Percentiles rank a stretch among this genome's conserved stretches.
Evolutionary conservation across 2,329 filamentous ascomycete genomes (phyloP).

Genomic region (Cladosporium sp.): DNA sequence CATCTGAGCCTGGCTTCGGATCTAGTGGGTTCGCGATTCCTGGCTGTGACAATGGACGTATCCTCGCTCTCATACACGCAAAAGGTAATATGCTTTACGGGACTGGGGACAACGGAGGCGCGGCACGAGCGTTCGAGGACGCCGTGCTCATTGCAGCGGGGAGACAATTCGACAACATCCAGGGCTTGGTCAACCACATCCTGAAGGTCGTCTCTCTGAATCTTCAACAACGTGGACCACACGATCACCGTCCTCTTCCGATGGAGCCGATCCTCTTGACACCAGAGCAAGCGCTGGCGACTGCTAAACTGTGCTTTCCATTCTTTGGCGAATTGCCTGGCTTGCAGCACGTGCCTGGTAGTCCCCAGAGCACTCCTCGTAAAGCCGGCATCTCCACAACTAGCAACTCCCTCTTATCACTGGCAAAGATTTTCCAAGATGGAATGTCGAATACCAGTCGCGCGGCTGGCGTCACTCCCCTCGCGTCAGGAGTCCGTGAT

Average conservation of each 20-base stretch:
- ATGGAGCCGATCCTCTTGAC: constrained; percentile 67
- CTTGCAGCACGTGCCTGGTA: constrained; percentile 54
- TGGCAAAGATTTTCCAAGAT: constrained; percentile 98
- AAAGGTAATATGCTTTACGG: constrained; percentile 99
- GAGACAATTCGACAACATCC: constrained; percentile 61
- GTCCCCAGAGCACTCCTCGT: constrained; percentile 60
- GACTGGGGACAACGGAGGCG: constrained; percentile 70
- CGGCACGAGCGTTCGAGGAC: constrained; percentile 88
- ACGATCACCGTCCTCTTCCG: constrained; percentile 24
- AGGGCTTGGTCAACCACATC: constrained; percentile 71
- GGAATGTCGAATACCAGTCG: constrained; percentile 71
- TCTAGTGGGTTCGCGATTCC: constrained; percentile 80
- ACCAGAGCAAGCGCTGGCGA: constrained; percentile 76
- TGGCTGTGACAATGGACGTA: constrained; percentile 81
- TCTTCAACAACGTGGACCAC: constrained; percentile 25
- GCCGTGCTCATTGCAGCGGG: constrained; percentile 85
- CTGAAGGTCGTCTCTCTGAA: constrained; percentile 55
- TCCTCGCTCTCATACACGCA: constrained; percentile 88
- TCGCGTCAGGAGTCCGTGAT: constrained; percentile 72
- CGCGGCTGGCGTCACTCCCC: constrained; percentile 25
- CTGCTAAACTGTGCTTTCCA: constrained; percentile 76
- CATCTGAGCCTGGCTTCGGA: constrained; percentile 54
- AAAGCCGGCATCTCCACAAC: constrained; percentile 85
- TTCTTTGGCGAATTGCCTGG: constrained; percentile 72
- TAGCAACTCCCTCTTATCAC: constrained; percentile 86